Evolutionary conservation across 352 stramenopile species (phyloP), one percentile per base, ranked within the genome.

Genomic region (Peronospora tabacina): DNA sequence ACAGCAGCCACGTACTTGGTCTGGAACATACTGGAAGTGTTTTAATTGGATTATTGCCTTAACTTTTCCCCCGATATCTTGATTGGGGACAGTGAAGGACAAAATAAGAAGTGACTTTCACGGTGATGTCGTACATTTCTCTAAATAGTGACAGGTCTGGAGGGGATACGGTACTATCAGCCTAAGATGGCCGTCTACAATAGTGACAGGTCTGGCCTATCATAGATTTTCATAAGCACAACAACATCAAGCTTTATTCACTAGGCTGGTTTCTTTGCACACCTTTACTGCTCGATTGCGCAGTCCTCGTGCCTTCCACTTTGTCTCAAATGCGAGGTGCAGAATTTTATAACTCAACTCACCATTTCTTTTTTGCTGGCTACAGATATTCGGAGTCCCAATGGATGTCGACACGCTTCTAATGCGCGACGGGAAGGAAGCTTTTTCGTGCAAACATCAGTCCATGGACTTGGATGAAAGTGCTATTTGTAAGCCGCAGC

Each of bases 21-120:
- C 54, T 82, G 71, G 61, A 82, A 82, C 71, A 82, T 82, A 41
- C 43, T 62, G 35, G 7, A 10, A 26, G 30, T 44, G n/a, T 40
- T 36, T 45, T 38, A 42, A 50, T 43, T 39, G 41, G 34, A 52
- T 62, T n/a, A 36, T 36, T 36, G 28, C 28, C 28, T 52, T 49
- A 39, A 43, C 48, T 69, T 66, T 44, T 68, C 47, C 64, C 62
- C 50, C 51, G 51, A 68, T 75, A 71, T 71, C 56, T 75, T 72
- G 20, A n/a, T 12, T 12, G 13, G 15, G 16, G 6, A 61, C 47
- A 29, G 48, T 52, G 12, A 54, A 39, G 15, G 53, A 57, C 54
- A 55, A 7, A 55, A 59, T 62, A 59, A 39, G 10, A 26, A 6
- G 13, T 46, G 50, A 24, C 11, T 1, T n/a, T 8, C 5, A 53